Evolutionary conservation across 1,139 yeast species (phyloP).

Genomic region (Lodderomyces beijingensis): DNA sequence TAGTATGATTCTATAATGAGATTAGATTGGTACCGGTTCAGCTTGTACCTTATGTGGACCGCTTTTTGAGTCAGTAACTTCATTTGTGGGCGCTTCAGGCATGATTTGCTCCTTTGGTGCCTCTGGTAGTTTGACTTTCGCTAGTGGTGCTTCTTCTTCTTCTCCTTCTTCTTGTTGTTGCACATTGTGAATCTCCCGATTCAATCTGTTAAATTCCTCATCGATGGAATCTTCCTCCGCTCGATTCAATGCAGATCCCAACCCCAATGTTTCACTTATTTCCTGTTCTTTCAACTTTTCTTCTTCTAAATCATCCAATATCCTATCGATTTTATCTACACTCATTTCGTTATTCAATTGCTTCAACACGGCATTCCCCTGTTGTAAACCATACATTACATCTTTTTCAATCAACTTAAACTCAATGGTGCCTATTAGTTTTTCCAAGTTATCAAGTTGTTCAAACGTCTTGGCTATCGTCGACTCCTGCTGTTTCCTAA

Average conservation of each 20-base stretch:
- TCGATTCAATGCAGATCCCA: conserved; percentile 40
- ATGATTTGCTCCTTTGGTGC: conserved; percentile 16
- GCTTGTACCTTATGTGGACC: conserved; percentile 4
- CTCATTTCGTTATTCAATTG: conserved; percentile 75
- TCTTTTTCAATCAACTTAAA: conserved; percentile 86
- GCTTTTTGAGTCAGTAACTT: too few species aligned
- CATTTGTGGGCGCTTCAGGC: conserved; percentile 17
- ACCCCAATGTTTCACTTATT: conserved; percentile 46
- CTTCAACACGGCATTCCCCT: conserved; percentile 73
- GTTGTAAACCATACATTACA: conserved; percentile 70
- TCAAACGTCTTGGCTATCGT: conserved; percentile 64
- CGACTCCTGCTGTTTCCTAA: conserved; percentile 77
- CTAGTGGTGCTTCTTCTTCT: neutral
- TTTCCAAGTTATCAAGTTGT: conserved; percentile 76
- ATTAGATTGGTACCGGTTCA: too few species aligned
- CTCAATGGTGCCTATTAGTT: conserved; percentile 71
- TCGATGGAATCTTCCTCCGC: conserved; percentile 65
- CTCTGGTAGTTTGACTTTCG: conserved; percentile 16
- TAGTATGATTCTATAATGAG: too few species aligned
- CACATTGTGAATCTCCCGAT: conserved; percentile 30
- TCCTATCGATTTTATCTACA: conserved; percentile 70
- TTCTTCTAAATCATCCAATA: conserved; percentile 82
- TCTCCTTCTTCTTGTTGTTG: conserved; percentile 2
- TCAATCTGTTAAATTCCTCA: conserved; percentile 52
- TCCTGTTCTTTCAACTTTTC: conserved; percentile 76